Base-by-base conservation (phyloP, 2,329 filamentous ascomycete genomes). In the Colletotrichum cereale region DNA sequence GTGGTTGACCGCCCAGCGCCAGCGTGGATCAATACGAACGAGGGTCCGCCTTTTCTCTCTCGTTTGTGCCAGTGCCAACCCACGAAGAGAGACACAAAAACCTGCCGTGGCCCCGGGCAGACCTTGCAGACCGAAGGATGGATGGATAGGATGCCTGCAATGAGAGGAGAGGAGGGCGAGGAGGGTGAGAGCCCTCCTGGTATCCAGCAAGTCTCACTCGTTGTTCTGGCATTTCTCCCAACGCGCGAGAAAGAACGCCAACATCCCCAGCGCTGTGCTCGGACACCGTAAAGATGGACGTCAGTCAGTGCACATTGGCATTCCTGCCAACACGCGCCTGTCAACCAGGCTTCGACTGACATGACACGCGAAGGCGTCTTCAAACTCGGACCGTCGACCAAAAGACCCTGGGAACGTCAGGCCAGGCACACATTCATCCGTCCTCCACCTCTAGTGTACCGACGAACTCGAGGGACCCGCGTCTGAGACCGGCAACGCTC, bases 11-110 rank as follows among this genome's bases (percentile, higher is more conserved):
- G 53, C 65, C 60, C 69, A 69, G 34, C 66, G 47, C 53, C 65
- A 40, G 60, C 69, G 66, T 66, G 69, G 69, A 63, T 71, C 38
- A 72, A 72, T 72, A 72, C 69, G 69, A 72, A 71, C 40, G 58
- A 64, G 65, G 58, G 53, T 64, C 65, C 55, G 65, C 58, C 58
- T 47, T 67, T 50, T 55, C n/a, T 31, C 34, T 53, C 56, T 48
- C 56, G 50, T 71, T 56, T 57, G 64, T 71, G 64, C 64, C 67
- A 58, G 57, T 67, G 64, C 64, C 64, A 36, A 36, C 68, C 64
- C 66, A 71, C 50, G 52, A 67, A 67, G n/a, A 48, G 65, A 47
- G 62, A 62, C 44, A 62, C 31, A 58, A 62, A 62, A 62, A 63
- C 65, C 60, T 68, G 58, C 68, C 58, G 63, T 63, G 68, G 68